Percentiles rank a stretch among this genome's conserved stretches.
These are phyloP conservation scores for Ophiosphaerella herpotricha DNA, from an alignment of 2,329 filamentous ascomycete genomes.

Conservation along the genomic window DNA sequence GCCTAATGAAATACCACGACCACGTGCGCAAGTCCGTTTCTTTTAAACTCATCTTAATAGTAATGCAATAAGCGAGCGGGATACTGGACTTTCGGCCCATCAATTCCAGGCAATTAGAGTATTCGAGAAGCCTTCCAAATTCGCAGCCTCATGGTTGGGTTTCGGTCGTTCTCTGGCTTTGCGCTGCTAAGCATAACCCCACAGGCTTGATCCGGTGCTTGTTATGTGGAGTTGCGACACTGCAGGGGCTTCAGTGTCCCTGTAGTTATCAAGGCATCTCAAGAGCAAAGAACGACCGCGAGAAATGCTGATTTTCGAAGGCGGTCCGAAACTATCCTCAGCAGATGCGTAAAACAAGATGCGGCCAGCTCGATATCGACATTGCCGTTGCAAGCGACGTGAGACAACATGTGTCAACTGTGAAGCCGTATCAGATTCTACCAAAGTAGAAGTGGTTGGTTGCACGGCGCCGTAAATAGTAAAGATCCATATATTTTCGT, in stretches of 20 bases:
- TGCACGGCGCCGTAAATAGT: no score
- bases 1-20: slow-evolving; percentile 17
- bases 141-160: slow-evolving; percentile 16
- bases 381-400: neutral
- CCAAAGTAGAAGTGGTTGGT: no score
- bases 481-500: no score
- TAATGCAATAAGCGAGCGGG: slow-evolving; percentile 23
- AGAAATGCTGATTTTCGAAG: no score
- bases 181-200: slow-evolving; percentile 25
- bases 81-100: slow-evolving; percentile 35
- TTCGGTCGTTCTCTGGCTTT: slow-evolving; percentile 13
- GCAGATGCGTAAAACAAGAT: no score
- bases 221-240: slow-evolving; percentile 5
- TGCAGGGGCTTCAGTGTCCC: neutral
- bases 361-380: no score
- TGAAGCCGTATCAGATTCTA: no score
- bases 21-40: slow-evolving; percentile 11
- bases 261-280: no score
- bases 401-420: no score
- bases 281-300: no score
- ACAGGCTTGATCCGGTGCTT: slow-evolving; percentile 16
- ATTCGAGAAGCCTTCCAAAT: slow-evolving; percentile 35
- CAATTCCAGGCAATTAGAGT: slow-evolving; percentile 20
- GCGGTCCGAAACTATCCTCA: no score
- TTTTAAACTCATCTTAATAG: slow-evolving; percentile 14